Evolutionary conservation across 2,329 filamentous ascomycete species (phyloP), one percentile per base, ranked within the genome.

Genomic region (Diplodia intermedia): DNA sequence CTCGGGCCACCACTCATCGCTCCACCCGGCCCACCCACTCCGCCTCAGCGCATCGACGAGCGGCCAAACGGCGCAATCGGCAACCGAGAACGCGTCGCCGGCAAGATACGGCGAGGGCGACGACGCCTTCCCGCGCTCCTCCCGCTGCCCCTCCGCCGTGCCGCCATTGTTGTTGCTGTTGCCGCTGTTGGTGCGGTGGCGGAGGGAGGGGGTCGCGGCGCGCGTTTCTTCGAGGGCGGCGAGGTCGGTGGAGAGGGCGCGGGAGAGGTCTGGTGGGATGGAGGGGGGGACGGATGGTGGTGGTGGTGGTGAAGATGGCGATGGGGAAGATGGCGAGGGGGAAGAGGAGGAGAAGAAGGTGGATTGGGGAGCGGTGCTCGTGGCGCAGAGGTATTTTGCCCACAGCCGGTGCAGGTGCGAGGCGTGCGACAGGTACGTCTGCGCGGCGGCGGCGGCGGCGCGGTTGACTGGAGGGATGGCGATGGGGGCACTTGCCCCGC

Each of bases 31-130:
- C 70, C 50, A 56, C 66, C 75, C 75, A 76, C 0, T 69, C 1
- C 9, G 60, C 1, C 73, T 53, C 6, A 77, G 40, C 43, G 71
- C 73, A 67, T 79, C 73, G 11, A 79, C 15, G 14, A 74, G 65
- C 0, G 77, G 75, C 78, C 78, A 79, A n/a, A 73, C 66, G 43
- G 71, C 70, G 57, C 74, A 76, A 69, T 79, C 78, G 2, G 74
- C 77, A 31, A 77, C 71, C 5, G 72, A 72, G 50, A 79, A 79
- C 14, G 73, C 69, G 2, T 62, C 57, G 0, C 77, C 78, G 0
- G 76, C 75, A 15, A 78, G 74, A 63, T 74, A 79, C 0, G 50
- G 49, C 0, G 47, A 20, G 26, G 26, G 8, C 12, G 9, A 18
- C 7, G 43, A 47, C 1, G 23, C 23, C 23, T 26, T 26, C 23